Base-by-base conservation (phyloP, 345 rosid species). In the Pistacia integerrima region DNA sequence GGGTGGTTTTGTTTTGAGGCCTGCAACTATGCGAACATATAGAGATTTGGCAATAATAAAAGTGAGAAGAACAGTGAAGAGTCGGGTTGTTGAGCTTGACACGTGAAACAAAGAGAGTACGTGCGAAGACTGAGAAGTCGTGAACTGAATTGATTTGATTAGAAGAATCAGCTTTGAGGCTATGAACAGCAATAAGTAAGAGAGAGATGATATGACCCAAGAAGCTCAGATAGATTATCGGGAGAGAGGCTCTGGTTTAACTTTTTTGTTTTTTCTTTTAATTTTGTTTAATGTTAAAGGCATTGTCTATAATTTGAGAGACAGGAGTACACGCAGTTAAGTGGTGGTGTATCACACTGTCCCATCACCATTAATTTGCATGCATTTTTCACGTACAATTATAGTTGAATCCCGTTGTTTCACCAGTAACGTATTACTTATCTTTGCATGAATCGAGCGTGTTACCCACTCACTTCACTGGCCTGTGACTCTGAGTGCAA, bases 331-430 rank as follows among this genome's bases (percentile, higher is more conserved):
- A 56, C 76, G 78, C 80, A 17, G 57, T 57, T n/a, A 30, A 49
- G 25, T 14, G 68, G 56, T 17, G 70, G 82, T 76, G 80, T 59
- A 48, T 22, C 28, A 58, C 82, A 82, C 68, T 60, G 69, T 65
- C 48, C 36, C 64, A 8, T 36, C 51, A 46, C 41, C 0, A 52
- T 33, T 58, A 73, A 57, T n/a, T 60, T 76, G 70, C 82, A 79
- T 82, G 78, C 82, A 76, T 66, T 75, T 80, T 71, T 17, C 52
- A 80, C 76, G 79, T 75, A 75, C 75, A 69, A 5, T 14, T 30
- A 0, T 16, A 13, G 8, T 25, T 20, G 60, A 36, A 20, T n/a
- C 25, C 2, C 48, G 2, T 65, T 16, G 73, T 41, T 38, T 63
- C 11, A 11, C 8, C 36, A 9, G 63, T 77, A 69, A 38, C 64